These are phyloP conservation scores for Acacia concinna DNA, from an alignment of 331 rosid species.

Conservation along the genomic window DNA sequence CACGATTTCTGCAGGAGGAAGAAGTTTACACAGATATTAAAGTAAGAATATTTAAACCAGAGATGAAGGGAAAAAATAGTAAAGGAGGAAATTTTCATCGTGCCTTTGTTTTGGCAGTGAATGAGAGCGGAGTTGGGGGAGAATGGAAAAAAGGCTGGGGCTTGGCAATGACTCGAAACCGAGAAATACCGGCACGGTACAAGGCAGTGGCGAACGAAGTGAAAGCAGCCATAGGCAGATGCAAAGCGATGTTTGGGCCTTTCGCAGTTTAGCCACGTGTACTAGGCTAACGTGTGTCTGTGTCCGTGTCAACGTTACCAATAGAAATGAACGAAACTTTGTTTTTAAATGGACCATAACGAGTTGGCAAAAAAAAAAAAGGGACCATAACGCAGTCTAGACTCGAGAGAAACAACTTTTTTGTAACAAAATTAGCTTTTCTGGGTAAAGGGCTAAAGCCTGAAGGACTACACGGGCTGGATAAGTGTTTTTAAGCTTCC, in stretches of 20 bases:
- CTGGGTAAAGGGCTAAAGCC: not conserved
- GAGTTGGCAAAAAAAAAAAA: too few species aligned
- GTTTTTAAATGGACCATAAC: too few species aligned
- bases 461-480: not conserved
- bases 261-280: not conserved
- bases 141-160: constrained; percentile 13
- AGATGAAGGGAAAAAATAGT: not conserved
- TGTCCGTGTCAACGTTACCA: not conserved
- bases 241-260: not conserved
- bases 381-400: too few species aligned
- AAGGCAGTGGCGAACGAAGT: constrained; percentile 41
- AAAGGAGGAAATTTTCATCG: not conserved
- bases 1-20: constrained; percentile 38
- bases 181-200: constrained; percentile 37
- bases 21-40: not conserved
- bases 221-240: constrained; percentile 40
- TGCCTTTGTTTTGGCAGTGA: constrained; percentile 48
- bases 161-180: constrained; percentile 44
- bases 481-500: too few species aligned
- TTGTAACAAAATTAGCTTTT: too few species aligned
- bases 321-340: not conserved
- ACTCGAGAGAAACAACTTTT: too few species aligned
- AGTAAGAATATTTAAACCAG: not conserved
- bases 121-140: constrained; percentile 38
- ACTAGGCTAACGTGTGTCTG: too few species aligned